Percentiles rank a stretch among this genome's conserved stretches.
Evolutionary conservation across 2,329 filamentous ascomycete species (phyloP).

Genomic region (Talaromyces marneffei): DNA sequence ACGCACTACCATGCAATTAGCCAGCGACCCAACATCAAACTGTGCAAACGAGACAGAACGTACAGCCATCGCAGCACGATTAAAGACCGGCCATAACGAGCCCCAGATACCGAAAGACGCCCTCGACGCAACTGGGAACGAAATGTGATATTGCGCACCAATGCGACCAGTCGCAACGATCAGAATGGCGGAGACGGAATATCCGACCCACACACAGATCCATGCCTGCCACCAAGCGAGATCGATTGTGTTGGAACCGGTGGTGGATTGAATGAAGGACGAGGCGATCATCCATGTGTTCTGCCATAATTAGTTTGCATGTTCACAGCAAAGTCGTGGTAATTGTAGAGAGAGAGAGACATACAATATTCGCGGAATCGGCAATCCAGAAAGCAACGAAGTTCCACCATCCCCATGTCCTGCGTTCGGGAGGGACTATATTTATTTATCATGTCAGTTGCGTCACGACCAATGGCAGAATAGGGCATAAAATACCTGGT

Average conservation of each 20-base stretch:
- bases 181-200: conserved; percentile 69
- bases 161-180: conserved; percentile 74
- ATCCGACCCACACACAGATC: conserved; percentile 84
- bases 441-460: background rate
- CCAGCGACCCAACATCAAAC: conserved; percentile 2
- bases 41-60: conserved; percentile 64
- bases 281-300: conserved; percentile 94
- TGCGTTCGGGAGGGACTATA: conserved; percentile 68
- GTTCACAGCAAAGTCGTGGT: background rate
- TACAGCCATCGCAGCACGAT: conserved; percentile 79
- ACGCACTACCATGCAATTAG: conserved; percentile 14
- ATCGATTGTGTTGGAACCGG: background rate
- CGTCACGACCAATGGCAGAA: background rate
- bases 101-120: conserved; percentile 87
- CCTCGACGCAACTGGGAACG: conserved; percentile 74
- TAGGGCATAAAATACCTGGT: conserved; percentile 38
- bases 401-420: conserved; percentile 82
- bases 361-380: conserved; percentile 72
- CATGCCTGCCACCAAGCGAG: conserved; percentile 89
- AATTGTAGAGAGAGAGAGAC: conserved; percentile 14
- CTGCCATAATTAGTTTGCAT: conserved; percentile 25
- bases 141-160: conserved; percentile 80
- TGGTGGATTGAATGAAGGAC: conserved; percentile 67
- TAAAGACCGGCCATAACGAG: conserved; percentile 80
- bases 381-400: conserved; percentile 85